These are phyloP conservation scores for Wickerhamomyces hampshirensis DNA, from an alignment of 805 yeast genomes.

Conservation along the genomic window DNA sequence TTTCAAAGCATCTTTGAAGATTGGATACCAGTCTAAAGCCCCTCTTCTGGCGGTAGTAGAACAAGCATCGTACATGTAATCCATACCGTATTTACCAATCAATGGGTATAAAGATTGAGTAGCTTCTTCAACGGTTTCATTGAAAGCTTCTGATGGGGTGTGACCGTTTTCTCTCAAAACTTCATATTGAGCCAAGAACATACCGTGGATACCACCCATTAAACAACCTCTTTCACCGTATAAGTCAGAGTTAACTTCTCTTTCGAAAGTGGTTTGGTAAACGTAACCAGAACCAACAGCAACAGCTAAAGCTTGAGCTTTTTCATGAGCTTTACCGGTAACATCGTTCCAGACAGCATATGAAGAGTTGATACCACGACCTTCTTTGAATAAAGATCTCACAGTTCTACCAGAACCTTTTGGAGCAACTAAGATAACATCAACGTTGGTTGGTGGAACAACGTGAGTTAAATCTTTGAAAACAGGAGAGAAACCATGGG, in stretches of 20 bases:
- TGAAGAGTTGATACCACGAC: conserved; percentile 99
- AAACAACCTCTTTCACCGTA: conserved; percentile 99
- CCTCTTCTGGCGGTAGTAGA: conserved; percentile 99
- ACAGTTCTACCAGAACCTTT: conserved; percentile 99
- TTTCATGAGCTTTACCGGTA: conserved; percentile 98
- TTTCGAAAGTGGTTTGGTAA: conserved; percentile 98
- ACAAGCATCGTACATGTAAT: conserved; percentile 99
- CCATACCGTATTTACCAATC: conserved; percentile 99
- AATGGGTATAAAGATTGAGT: conserved; percentile 99
- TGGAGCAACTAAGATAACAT: conserved; percentile 98
- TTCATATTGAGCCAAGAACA: conserved; percentile 99
- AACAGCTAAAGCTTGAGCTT: conserved; percentile 96
- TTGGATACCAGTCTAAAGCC: conserved; percentile 99
- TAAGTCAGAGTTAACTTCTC: conserved; percentile 97
- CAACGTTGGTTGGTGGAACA: conserved; percentile 90
- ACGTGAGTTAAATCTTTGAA: conserved; percentile 97
- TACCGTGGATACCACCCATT: conserved; percentile 99
- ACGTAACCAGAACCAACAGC: conserved; percentile 99
- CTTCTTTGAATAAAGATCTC: conserved; percentile 98
- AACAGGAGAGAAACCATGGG: conserved; percentile 99
- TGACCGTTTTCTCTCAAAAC: conserved; percentile 99
- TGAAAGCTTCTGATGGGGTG: conserved; percentile 99
- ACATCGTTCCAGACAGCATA: conserved; percentile 99
- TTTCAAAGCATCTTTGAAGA: conserved; percentile 97
- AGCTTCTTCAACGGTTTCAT: conserved; percentile 99